Conservation (phyloP, 2,329 filamentous ascomycete species). For the Pseudogymnoascus sp. region DNA sequence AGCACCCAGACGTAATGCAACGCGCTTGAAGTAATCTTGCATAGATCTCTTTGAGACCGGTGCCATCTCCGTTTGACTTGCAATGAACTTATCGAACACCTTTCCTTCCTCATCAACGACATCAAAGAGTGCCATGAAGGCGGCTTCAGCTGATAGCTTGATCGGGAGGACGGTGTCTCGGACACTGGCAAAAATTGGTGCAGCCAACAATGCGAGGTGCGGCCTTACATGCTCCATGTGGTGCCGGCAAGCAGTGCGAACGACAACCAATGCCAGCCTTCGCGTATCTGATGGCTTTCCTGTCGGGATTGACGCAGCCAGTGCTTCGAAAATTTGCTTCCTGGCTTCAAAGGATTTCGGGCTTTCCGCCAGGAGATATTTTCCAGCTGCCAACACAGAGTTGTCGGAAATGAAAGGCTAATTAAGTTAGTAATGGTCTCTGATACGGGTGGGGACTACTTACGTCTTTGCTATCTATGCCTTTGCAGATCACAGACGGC, state of each 20-base stretch:
- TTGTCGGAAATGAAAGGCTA: constrained; percentile 83
- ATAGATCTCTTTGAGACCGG: constrained; percentile 77
- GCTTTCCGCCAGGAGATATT: constrained; percentile 68
- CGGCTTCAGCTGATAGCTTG: constrained; percentile 89
- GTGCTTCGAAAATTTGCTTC: constrained; percentile 70
- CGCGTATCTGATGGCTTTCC: constrained; percentile 75
- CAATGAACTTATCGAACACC: constrained; percentile 87
- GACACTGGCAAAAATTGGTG: constrained; percentile 80
- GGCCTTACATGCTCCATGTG: constrained; percentile 75
- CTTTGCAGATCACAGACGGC: constrained; percentile 67
- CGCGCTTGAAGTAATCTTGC: constrained; percentile 94
- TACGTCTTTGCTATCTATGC: constrained; percentile 69
- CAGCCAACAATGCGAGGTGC: constrained; percentile 71
- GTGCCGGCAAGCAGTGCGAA: constrained; percentile 74
- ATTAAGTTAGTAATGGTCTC: constrained; percentile 19
- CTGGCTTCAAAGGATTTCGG: constrained; percentile 65
- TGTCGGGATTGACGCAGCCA: constrained; percentile 67
- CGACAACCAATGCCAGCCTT: constrained; percentile 74
- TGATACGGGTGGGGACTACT: constrained; percentile 30
- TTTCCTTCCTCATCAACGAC: constrained; percentile 79
- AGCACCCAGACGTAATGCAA: constrained; percentile 72
- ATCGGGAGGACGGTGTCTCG: constrained; percentile 89
- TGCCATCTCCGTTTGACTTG: constrained; percentile 56
- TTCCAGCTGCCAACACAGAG: constrained; percentile 79
- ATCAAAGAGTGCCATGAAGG: constrained; percentile 83